Evolutionary conservation across 768 basidiomycete species (phyloP).

Genomic region (Sarcodon aspratus): DNA sequence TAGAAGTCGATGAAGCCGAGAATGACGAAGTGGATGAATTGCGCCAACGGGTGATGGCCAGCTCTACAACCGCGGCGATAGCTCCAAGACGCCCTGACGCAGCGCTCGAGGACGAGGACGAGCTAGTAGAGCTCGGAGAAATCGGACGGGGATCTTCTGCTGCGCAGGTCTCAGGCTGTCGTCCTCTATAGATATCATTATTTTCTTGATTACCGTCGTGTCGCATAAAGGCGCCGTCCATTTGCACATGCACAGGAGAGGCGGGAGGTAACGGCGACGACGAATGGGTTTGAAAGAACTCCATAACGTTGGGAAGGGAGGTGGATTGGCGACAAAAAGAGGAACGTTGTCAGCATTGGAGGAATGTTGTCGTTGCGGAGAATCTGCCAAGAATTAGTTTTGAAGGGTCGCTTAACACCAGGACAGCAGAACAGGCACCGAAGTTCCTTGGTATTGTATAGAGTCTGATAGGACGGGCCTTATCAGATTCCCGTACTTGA

Average conservation of each 20-base stretch:
- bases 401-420: too few species aligned
- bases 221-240: too few species aligned
- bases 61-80: constrained; percentile 48
- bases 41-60: constrained; percentile 61
- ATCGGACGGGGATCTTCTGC: constrained; percentile 13
- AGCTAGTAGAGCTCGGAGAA: constrained; percentile 18
- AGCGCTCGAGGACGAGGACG: constrained; percentile 26
- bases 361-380: too few species aligned
- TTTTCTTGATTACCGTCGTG: constrained; percentile 12
- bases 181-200: constrained; percentile 52
- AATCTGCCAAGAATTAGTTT: too few species aligned
- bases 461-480: constrained; percentile 1
- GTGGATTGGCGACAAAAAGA: too few species aligned
- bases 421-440: too few species aligned
- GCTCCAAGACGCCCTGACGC: constrained; percentile 22
- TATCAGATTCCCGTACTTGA: neutral
- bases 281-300: too few species aligned
- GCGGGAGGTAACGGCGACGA: too few species aligned
- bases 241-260: too few species aligned
- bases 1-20: constrained; percentile 32
- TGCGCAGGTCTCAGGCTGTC: constrained; percentile 23
- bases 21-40: constrained; percentile 29
- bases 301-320: too few species aligned
- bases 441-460: neutral
- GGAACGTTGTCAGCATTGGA: too few species aligned